Percentiles rank a stretch among this genome's conserved stretches.
Conservation (phyloP, 1,139 yeast genomes). For the Debaryomyces fabryi region DNA sequence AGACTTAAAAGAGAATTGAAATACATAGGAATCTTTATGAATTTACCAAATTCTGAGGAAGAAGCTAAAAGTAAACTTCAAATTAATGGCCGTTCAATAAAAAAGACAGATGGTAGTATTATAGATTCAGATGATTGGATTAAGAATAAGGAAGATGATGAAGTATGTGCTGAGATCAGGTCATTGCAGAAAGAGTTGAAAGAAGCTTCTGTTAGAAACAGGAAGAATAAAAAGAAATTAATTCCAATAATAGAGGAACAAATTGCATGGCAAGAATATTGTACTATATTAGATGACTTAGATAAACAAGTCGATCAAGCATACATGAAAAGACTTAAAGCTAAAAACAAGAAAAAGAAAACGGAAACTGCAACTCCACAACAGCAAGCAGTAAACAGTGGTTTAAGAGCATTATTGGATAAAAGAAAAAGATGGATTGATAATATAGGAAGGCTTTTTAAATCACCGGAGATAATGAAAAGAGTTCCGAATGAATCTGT, state of each 20-base stretch:
- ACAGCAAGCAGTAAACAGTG: slow-evolving; percentile 67
- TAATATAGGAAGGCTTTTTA: slow-evolving; percentile 84
- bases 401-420: slow-evolving; percentile 76
- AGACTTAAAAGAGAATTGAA: slow-evolving; percentile 83
- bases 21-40: slow-evolving; percentile 88
- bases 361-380: slow-evolving; percentile 43
- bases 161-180: slow-evolving; percentile 83
- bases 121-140: slow-evolving; percentile 77
- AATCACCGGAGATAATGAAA: slow-evolving; percentile 68
- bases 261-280: slow-evolving; percentile 93
- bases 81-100: slow-evolving; percentile 24
- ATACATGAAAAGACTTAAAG: slow-evolving; percentile 79
- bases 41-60: slow-evolving; percentile 40
- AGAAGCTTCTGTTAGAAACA: slow-evolving; percentile 63
- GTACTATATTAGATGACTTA: slow-evolving; percentile 85
- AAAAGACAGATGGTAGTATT: slow-evolving; percentile 31
- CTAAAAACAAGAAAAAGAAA: slow-evolving; percentile 81
- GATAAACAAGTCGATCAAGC: slow-evolving; percentile 98
- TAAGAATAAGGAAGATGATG: slow-evolving; percentile 87
- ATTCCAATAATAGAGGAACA: slow-evolving; percentile 84
- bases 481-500: slow-evolving; percentile 71
- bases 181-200: slow-evolving; percentile 68
- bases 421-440: slow-evolving; percentile 88
- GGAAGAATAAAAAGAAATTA: slow-evolving; percentile 64
- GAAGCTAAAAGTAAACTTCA: slow-evolving; percentile 25